Conservation (phyloP, 2,329 filamentous ascomycete species). For the Clonostachys solani region DNA sequence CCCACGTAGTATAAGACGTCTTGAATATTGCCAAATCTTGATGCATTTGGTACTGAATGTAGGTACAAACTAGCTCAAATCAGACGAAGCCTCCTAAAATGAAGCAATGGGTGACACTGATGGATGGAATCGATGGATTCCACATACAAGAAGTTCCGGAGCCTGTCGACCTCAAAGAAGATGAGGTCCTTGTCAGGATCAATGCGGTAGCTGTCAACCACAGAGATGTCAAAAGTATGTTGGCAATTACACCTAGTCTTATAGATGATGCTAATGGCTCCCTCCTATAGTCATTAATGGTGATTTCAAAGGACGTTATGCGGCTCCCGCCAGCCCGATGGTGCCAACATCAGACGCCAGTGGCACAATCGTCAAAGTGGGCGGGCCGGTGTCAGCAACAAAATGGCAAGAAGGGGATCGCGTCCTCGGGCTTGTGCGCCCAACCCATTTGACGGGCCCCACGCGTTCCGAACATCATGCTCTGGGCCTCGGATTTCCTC, state of each 20-base stretch:
- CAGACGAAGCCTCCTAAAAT: not conserved
- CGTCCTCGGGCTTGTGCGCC: conserved; percentile 7
- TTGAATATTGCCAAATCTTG: too few species aligned
- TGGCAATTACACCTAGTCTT: not conserved
- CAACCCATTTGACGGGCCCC: conserved; percentile 5
- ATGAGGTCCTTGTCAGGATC: conserved; percentile 3
- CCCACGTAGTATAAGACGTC: too few species aligned
- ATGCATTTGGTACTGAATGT: too few species aligned
- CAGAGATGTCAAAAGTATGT: conserved; percentile 2
- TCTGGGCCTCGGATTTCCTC: conserved; percentile 2
- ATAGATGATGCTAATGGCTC: not conserved
- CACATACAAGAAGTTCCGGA: not conserved
- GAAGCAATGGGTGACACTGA: conserved; percentile 2
- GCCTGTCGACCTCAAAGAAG: not conserved
- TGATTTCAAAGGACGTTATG: not conserved
- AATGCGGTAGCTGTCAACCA: conserved; percentile 1
- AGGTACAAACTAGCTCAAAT: too few species aligned
- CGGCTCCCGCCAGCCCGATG: not conserved
- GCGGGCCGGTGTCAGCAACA: not conserved
- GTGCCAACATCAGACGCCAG: conserved; percentile 2
- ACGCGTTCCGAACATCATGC: conserved; percentile 5
- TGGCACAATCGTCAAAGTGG: conserved; percentile 1
- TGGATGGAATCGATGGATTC: conserved; percentile 3
- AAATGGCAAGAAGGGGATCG: conserved; percentile 7
- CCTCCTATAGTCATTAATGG: conserved; percentile 5